Evolutionary conservation across 768 basidiomycete genomes (phyloP).

Genomic region (Guyanaporus albipodus): DNA sequence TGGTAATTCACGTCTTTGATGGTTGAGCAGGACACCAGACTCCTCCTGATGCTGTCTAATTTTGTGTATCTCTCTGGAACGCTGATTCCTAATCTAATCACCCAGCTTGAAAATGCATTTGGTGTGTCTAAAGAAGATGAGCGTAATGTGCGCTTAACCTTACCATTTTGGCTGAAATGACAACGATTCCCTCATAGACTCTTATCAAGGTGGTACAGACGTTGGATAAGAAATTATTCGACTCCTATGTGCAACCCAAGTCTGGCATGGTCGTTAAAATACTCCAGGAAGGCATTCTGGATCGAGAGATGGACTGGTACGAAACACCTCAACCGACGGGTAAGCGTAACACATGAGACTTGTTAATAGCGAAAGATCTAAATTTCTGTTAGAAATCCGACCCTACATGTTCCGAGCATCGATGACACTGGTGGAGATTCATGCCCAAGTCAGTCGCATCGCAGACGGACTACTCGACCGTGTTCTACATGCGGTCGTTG

Average conservation of each 20-base stretch:
- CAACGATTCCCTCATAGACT: conserved; percentile 40
- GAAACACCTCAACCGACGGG: conserved; percentile 91
- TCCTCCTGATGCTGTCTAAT: conserved; percentile 88
- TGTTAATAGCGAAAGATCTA: not conserved
- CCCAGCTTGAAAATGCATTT: conserved; percentile 74
- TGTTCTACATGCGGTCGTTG: conserved; percentile 75
- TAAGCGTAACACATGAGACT: conserved; percentile 29
- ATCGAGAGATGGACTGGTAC: conserved; percentile 86
- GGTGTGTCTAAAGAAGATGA: conserved; percentile 70
- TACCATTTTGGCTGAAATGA: not conserved
- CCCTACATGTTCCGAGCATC: conserved; percentile 90
- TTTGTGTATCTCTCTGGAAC: conserved; percentile 68
- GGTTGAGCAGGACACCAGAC: conserved; percentile 68
- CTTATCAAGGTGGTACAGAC: conserved; percentile 74
- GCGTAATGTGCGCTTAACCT: conserved; percentile 46
- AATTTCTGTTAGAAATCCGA: conserved; percentile 67
- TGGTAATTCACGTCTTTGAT: not conserved
- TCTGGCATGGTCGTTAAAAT: conserved; percentile 61
- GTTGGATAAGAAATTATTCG: conserved; percentile 86
- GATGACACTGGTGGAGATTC: conserved; percentile 85
- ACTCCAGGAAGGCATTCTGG: conserved; percentile 75
- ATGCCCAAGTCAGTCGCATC: conserved; percentile 82
- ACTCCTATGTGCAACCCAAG: conserved; percentile 82
- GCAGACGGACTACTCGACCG: conserved; percentile 79
- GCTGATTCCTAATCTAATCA: conserved; percentile 75